Percentiles rank a stretch among this genome's conserved stretches.
Conservation (phyloP, 305 asterid genomes). For the Fraxinus albicans region DNA sequence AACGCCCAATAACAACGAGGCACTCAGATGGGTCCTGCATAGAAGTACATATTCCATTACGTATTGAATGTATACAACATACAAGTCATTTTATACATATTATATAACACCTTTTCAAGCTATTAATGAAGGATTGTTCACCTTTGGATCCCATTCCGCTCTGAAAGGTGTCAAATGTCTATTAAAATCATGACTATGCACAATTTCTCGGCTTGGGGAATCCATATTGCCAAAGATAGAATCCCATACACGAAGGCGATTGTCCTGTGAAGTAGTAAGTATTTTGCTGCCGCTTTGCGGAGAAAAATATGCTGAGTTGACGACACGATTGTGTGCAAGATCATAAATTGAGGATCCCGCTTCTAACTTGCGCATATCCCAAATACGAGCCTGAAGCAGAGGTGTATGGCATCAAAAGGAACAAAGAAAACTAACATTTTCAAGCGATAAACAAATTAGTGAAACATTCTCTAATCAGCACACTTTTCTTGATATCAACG, state of each 20-base stretch:
- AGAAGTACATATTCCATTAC: slow-evolving; percentile 11
- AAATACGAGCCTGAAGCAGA: slow-evolving; percentile 78
- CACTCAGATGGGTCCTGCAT: slow-evolving; percentile 87
- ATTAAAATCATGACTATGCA: slow-evolving; percentile 95
- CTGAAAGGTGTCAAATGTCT: slow-evolving; percentile 90
- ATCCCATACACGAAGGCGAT: slow-evolving; percentile 77
- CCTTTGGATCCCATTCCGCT: slow-evolving; percentile 99
- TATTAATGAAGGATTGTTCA: slow-evolving; percentile 18
- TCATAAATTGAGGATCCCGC: slow-evolving; percentile 68
- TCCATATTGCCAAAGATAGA: slow-evolving; percentile 76
- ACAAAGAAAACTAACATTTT: neutral
- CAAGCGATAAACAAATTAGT: neutral
- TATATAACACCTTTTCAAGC: slow-evolving; percentile 4
- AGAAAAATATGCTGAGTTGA: slow-evolving; percentile 94
- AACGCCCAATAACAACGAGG: slow-evolving; percentile 86
- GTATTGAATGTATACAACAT: slow-evolving; percentile 6
- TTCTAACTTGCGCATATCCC: slow-evolving; percentile 87
- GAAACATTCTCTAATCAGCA: neutral
- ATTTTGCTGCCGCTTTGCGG: slow-evolving; percentile 90
- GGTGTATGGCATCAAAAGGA: neutral
- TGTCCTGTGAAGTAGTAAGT: slow-evolving; percentile 93
- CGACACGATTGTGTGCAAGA: slow-evolving; percentile 86
- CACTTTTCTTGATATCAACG: neutral
- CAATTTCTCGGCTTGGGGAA: slow-evolving; percentile 91
- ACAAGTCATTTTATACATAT: neutral